Base-by-base conservation (phyloP, 352 stramenopile species). In the Pythium aphanidermatum region DNA sequence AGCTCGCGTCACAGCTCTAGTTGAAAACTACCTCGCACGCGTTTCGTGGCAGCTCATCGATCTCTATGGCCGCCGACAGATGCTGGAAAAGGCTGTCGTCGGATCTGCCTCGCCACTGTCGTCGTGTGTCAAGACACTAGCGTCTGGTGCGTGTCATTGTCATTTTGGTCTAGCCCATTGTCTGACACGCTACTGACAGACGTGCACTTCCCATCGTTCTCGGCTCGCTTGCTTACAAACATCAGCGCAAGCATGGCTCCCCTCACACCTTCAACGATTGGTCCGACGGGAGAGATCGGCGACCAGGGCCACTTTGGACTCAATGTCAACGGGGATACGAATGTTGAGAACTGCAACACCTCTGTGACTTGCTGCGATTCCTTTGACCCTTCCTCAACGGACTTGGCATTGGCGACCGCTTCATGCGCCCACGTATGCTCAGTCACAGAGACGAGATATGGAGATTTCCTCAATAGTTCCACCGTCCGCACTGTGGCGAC, bases 251-350 rank as follows among this genome's bases (percentile, higher is more conserved):
- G 63, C 7, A 25, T 46, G 24, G 41, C 70, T 34, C 25, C 67
- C 2, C 37, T 58, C 13, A 79, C 73, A 6, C 21, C 31, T 12
- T 58, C 73, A 8, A 96, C 74, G 9, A 44, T 90, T 26, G 92
- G 89, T 11, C 89, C 86, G 0, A 83, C 70, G 0, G 86, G 86
- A 4, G 77, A 96, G 49, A 64, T 86, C 25, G 84, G 83, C 7
- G 84, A 93, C 25, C 86, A 97, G 63, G 88, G 89, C 9, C 76
- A 95, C 42, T 95, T 95, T 37, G 92, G 91, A 2, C 55, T 98
- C 21, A 71, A 83, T 38, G 60, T 97, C 9, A 89, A 96, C 29
- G 91, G 89, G 5, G 69, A 92, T 42, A 65, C 89, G 0, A 78
- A 96, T 35, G 67, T 97, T 25, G 63, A 95, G 45, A 96, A 96